Evolutionary conservation across 208 protist genomes (phyloP).

Genomic region (Paratrypanosoma confusum): DNA sequence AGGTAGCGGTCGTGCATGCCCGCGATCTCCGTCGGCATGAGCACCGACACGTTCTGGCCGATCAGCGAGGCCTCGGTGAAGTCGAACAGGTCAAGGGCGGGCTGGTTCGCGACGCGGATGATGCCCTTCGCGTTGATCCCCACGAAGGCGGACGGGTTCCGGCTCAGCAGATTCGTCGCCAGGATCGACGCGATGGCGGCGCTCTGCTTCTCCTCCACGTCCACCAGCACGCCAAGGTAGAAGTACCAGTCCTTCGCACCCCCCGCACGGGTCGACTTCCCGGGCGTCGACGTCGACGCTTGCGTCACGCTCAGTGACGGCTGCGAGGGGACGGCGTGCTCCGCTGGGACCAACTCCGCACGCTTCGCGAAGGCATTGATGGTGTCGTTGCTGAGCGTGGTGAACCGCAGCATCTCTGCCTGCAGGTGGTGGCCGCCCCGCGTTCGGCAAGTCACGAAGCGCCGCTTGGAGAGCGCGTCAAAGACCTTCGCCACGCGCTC

Average conservation of each 20-base stretch:
- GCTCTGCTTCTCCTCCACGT: conserved; percentile 1
- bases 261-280: neutral
- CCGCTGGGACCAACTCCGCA: conserved; percentile 16
- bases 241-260: neutral
- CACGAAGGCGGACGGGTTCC: conserved; percentile 13
- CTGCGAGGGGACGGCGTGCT: conserved; percentile 13
- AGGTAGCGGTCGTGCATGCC: conserved; percentile 7
- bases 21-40: conserved; percentile 3
- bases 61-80: conserved; percentile 9
- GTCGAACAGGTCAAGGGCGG: conserved; percentile 12
- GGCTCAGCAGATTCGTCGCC: conserved; percentile 6
- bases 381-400: conserved; percentile 1
- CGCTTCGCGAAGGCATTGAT: conserved; percentile 1
- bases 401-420: too few relatives aligned
- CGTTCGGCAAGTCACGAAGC: too few relatives aligned
- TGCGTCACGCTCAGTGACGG: conserved; percentile 11
- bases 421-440: too few relatives aligned
- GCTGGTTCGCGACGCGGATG: conserved; percentile 22
- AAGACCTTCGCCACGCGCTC: too few relatives aligned
- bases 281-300: conserved; percentile 1
- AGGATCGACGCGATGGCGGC: conserved; percentile 1
- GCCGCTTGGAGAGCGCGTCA: too few relatives aligned
- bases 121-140: conserved; percentile 13
- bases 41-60: conserved; percentile 10
- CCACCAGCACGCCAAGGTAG: conserved; percentile 9